Evolutionary conservation across 208 protist genomes (phyloP).

Genomic region (Trypanosoma melophagium): DNA sequence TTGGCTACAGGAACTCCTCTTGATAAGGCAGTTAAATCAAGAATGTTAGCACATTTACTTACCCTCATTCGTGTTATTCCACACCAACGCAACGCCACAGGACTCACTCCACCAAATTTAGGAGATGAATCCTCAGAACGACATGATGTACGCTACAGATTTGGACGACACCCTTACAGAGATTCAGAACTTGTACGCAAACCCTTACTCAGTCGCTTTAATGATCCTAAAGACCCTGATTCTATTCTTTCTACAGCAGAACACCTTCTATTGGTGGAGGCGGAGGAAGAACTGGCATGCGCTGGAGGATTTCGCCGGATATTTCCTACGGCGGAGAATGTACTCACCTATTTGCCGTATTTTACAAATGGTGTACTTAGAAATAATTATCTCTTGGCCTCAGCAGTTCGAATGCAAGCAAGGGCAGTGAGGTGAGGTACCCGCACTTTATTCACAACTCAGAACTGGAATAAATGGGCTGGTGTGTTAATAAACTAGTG

Average conservation of each 20-base stretch:
- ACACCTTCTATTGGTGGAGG: constrained; percentile 67
- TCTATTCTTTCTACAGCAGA: constrained; percentile 66
- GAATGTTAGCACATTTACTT: constrained; percentile 85
- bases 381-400: constrained; percentile 84
- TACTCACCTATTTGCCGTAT: constrained; percentile 66
- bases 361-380: constrained; percentile 79
- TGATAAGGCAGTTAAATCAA: constrained; percentile 88
- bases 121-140: constrained; percentile 13
- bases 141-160: constrained; percentile 59
- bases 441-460: background rate
- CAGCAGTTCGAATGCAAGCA: constrained; percentile 49
- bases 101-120: constrained; percentile 12
- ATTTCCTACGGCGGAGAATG: constrained; percentile 64
- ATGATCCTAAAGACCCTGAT: constrained; percentile 57
- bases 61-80: constrained; percentile 81
- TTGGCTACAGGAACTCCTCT: constrained; percentile 78
- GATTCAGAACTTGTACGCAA: constrained; percentile 39
- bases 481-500: no score
- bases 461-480: no score
- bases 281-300: constrained; percentile 82
- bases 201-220: constrained; percentile 57
- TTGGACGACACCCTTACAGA: constrained; percentile 62
- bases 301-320: constrained; percentile 78
- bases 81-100: constrained; percentile 47
- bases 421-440: constrained; percentile 16